phyloP scores from a whole-genome alignment of 2,329 filamentous ascomycete species.

The Fusarium longipes region DNA sequence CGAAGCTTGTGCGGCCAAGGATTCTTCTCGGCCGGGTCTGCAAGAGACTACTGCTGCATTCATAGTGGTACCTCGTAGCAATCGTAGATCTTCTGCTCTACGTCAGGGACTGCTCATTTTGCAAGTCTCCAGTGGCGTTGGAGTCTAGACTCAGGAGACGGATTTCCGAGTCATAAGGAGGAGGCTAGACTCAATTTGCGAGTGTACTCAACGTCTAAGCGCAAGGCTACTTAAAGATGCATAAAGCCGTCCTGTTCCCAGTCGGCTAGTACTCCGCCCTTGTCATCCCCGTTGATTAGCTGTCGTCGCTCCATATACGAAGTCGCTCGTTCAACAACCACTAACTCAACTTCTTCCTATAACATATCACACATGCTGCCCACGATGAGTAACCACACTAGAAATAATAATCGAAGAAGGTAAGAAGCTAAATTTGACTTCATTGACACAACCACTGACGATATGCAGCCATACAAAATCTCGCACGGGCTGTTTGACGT shows the following conservation, averaged over 20 bases:
- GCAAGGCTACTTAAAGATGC: constrained; percentile 15
- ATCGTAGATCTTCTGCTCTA: not conserved
- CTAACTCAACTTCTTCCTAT: not conserved
- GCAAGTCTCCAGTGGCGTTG: not conserved
- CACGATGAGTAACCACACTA: constrained; percentile 2
- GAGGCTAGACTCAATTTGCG: not conserved
- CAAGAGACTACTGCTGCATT: not conserved
- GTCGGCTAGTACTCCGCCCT: constrained; percentile 4
- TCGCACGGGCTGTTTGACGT: constrained; percentile 30
- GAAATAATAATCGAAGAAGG: constrained; percentile 22
- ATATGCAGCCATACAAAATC: constrained; percentile 26
- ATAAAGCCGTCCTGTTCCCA: constrained; percentile 19
- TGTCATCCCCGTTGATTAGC: not conserved
- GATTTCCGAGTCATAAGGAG: not conserved
- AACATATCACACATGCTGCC: constrained; percentile 5
- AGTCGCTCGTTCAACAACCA: not conserved
- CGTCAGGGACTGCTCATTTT: constrained; percentile 1
- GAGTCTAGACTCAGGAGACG: constrained; percentile 2
- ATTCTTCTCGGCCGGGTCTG: not conserved
- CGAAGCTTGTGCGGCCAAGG: constrained; percentile 16
- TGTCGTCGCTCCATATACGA: not conserved
- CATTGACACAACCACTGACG: not conserved
- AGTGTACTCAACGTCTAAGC: constrained; percentile 7
- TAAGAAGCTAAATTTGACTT: not conserved
- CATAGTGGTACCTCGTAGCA: not conserved